Evolutionary conservation across 352 stramenopile species (phyloP).

Genomic region (Phytophthora meadii): DNA sequence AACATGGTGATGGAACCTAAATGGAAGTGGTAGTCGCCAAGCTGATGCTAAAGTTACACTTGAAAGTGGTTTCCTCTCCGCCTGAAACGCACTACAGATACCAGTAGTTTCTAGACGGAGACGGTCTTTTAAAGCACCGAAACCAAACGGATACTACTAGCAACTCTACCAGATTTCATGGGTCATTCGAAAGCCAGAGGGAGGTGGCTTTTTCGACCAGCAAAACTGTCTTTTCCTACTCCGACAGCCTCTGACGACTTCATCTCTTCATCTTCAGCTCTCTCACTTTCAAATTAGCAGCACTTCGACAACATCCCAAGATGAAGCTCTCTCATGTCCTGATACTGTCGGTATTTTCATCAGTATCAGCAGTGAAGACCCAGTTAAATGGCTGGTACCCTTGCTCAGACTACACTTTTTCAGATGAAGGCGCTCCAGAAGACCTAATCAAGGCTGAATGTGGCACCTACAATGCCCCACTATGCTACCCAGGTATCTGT

Average conservation of each 20-base stretch:
- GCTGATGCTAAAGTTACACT: too few species aligned
- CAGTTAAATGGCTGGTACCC: slow-evolving; percentile 36
- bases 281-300: slow-evolving; percentile 14
- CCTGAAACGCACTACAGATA: too few species aligned
- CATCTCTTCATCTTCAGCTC: not conserved
- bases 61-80: too few species aligned
- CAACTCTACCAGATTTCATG: not conserved
- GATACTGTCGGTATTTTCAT: too few species aligned
- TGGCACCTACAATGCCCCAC: slow-evolving; percentile 36
- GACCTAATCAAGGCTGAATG: slow-evolving; percentile 27
- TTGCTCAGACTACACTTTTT: slow-evolving; percentile 32
- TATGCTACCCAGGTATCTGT: slow-evolving; percentile 40
- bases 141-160: too few species aligned
- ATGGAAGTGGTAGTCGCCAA: too few species aligned
- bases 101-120: slow-evolving; percentile 16
- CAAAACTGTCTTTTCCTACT: not conserved
- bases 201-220: slow-evolving; percentile 5
- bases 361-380: not conserved
- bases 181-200: slow-evolving; percentile 1
- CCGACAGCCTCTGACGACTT: not conserved
- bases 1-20: not conserved
- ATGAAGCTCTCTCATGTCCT: slow-evolving; percentile 12
- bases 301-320: not conserved
- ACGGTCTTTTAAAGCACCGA: too few species aligned
- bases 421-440: slow-evolving; percentile 16